Conservation (phyloP, 2,329 filamentous ascomycete genomes). For the Colletotrichum tropicale region DNA sequence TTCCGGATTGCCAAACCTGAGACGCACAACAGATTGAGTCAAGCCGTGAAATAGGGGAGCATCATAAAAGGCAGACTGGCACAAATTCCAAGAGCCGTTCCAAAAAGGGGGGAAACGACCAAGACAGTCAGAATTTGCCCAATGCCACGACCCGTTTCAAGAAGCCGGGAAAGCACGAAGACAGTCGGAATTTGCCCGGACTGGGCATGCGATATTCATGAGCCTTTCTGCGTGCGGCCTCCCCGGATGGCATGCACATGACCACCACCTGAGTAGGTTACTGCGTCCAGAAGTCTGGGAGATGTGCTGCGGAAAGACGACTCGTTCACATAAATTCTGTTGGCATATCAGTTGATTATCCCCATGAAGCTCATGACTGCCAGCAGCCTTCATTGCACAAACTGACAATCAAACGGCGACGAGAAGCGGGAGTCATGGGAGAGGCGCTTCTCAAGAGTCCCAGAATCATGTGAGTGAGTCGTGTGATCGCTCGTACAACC, state of each 20-base stretch:
- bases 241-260: not conserved
- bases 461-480: fast-evolving
- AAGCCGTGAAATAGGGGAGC: not conserved
- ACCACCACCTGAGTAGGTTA: not conserved
- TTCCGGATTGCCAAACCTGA: not conserved
- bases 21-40: not conserved
- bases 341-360: not conserved
- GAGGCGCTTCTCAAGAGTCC: not conserved
- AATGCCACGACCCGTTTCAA: no score
- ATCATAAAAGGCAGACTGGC: not conserved
- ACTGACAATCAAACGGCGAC: fast-evolving
- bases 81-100: not conserved
- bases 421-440: not conserved
- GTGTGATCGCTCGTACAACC: no score
- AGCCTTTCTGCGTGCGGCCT: not conserved
- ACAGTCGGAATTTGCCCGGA: no score
- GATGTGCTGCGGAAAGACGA: not conserved
- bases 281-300: not conserved
- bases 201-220: not conserved
- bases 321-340: not conserved
- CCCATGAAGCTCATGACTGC: not conserved
- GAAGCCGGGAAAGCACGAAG: no score
- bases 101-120: not conserved
- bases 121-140: not conserved
- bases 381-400: not conserved